Base-by-base conservation (phyloP, 2,329 filamentous ascomycete genomes). In the Sphaerulina musiva region DNA sequence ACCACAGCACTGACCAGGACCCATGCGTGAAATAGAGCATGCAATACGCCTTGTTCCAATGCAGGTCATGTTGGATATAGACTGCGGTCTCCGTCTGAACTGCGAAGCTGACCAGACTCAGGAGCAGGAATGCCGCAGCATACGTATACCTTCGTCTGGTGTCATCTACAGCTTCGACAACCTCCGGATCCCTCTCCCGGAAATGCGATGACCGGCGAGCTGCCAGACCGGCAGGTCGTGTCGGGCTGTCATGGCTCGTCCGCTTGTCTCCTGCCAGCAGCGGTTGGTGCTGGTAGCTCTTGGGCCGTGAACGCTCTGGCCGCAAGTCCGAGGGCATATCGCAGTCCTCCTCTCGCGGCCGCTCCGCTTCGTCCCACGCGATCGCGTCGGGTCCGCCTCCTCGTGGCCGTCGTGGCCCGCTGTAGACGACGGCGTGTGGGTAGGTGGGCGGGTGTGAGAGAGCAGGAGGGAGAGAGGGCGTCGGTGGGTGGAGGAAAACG, bases 21-120 rank as follows among this genome's bases (percentile, higher is more conserved):
- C 92, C 87, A 74, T 98, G 93, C 9, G 93, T 98, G 61, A 98
- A 79, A 73, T 95, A 86, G 78, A 98, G 82, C 93, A 98, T 98
- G 77, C 89, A 95, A 75, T 96, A 98, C n/a, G 93, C 89, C 76
- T 98, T 98, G 74, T 95, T 83, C 93, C 93, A 98, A 59, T 87
- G 84, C 59, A 96, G 74, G 56, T 93, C 84, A 69, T 92, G 85
- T 74, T 97, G 92, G 57, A 98, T 93, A 73, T 96, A 91, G 8
- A 95, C 85, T 9, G 91, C 92, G 51, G 95, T 89, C 77, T 97
- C 92, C 3, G 93, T 97, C 79, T 98, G 93, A 5, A 95, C 77
- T 46, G 89, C 89, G 70, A 98, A 98, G 67, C 87, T 86, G 55
- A 95, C 75, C 66, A 98, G 77, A 68, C 87, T 93, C 62, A 96